A percentile compares a stretch with the other conserved stretches of the same genome.
Evolutionary conservation across 2,329 filamentous ascomycete species (phyloP).

Genomic region (Samsoniella hepiali): DNA sequence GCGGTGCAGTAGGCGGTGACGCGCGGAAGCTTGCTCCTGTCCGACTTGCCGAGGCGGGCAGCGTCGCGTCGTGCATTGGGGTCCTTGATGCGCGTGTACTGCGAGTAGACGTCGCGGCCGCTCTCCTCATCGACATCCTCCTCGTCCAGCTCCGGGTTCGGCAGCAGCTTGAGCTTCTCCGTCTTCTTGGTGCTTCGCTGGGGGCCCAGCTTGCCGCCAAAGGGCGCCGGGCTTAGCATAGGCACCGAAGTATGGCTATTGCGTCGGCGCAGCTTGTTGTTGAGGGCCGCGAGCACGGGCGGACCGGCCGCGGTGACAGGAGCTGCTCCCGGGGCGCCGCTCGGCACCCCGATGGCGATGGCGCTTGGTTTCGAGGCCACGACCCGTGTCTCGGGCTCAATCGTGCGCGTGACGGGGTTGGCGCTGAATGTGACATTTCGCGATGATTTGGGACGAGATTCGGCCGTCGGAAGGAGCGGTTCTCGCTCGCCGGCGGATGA

Average conservation of each 20-base stretch:
- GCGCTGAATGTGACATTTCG: constrained; percentile 77
- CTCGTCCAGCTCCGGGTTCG: constrained; percentile 79
- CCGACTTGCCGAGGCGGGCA: constrained; percentile 87
- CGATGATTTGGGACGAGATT: constrained; percentile 42
- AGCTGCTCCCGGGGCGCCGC: constrained; percentile 31
- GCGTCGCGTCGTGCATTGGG: constrained; percentile 89
- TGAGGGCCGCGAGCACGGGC: constrained; percentile 69
- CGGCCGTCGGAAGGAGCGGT: constrained; percentile 34
- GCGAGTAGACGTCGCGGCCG: constrained; percentile 92
- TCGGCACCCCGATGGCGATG: constrained; percentile 23
- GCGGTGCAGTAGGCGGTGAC: constrained; percentile 98
- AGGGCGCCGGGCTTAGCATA: constrained; percentile 34
- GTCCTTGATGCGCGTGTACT: constrained; percentile 97
- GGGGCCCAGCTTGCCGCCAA: constrained; percentile 74
- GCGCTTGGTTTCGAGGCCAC: constrained; percentile 23
- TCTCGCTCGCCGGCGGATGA: constrained; percentile 31
- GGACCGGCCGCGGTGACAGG: constrained; percentile 24
- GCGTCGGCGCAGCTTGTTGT: constrained; percentile 80
- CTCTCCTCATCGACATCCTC: constrained; percentile 82
- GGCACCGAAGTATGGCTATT: constrained; percentile 68
- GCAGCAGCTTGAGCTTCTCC: constrained; percentile 95
- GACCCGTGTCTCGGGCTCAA: constrained; percentile 45
- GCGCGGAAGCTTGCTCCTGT: constrained; percentile 78
- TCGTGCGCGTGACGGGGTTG: constrained; percentile 60
- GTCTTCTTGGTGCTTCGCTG: constrained; percentile 93